phyloP scores from a whole-genome alignment of 148 eudicot genomes.

The Simmondsia chinensis region DNA sequence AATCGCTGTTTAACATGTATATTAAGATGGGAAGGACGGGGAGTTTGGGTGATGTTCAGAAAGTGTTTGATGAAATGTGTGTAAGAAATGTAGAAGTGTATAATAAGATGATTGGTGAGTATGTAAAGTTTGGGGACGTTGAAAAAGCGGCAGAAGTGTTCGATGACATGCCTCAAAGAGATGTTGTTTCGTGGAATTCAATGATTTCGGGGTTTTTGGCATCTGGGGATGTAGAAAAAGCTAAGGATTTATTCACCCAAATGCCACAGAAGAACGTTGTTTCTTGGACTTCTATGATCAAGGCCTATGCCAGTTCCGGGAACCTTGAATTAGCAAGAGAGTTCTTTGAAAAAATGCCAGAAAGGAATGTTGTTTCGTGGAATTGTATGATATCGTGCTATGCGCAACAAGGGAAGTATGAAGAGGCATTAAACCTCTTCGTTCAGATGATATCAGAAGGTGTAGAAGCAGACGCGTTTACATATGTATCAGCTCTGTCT shows the following conservation, averaged over 20 bases:
- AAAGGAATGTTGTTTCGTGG: conserved; percentile 30
- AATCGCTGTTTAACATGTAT: conserved; percentile 23
- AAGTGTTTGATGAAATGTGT: conserved; percentile 28
- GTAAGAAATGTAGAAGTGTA: no score
- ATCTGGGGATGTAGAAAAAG: no score
- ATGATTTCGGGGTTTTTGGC: no score
- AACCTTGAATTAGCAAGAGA: conserved; percentile 11
- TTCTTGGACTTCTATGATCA: conserved; percentile 31
- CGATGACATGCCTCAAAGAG: no score
- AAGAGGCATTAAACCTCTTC: conserved; percentile 18
- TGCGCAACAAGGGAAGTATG: conserved; percentile 17
- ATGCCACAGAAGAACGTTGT: no score
- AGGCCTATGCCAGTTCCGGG: conserved; percentile 20
- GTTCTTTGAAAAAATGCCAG: conserved; percentile 22
- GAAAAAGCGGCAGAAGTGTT: no score
- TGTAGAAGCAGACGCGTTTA: conserved; percentile 18
- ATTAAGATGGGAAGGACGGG: conserved; percentile 12
- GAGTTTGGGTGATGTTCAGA: conserved; percentile 21
- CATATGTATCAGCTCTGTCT: conserved; percentile 24
- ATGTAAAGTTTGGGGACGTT: no score
- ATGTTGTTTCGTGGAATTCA: no score
- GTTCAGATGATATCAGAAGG: conserved; percentile 15
- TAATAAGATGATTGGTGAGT: no score
- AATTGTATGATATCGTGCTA: conserved; percentile 29
- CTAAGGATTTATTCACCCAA: no score